phyloP scores from a whole-genome alignment of 2,329 filamentous ascomycete species.

The Atkinsonella hypoxylon region DNA sequence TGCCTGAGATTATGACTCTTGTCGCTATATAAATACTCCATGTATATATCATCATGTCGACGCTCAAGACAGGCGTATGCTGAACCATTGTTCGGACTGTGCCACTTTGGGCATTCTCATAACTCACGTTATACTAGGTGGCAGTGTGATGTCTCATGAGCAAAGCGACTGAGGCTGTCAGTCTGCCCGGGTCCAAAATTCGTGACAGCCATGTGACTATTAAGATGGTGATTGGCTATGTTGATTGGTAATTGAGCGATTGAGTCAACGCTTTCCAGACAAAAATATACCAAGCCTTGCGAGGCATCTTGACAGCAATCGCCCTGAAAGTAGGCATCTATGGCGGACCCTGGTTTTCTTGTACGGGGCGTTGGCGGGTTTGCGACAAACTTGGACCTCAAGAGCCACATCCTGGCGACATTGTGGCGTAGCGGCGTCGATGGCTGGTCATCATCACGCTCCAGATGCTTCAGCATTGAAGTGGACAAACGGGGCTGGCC shows the following conservation, averaged over 20 bases:
- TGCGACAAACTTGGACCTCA: background rate
- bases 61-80: background rate
- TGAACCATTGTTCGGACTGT: background rate
- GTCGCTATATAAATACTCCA: background rate
- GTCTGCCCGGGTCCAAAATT: background rate
- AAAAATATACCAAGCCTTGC: background rate
- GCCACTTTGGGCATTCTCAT: background rate
- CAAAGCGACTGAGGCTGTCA: background rate
- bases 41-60: background rate
- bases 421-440: slow-evolving; percentile 2
- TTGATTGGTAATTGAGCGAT: background rate
- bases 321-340: slow-evolving; percentile 1
- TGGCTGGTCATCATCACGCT: background rate
- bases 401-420: background rate
- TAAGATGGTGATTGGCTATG: background rate
- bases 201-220: background rate
- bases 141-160: slow-evolving; percentile 2
- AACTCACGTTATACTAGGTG: background rate
- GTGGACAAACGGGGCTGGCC: slow-evolving; percentile 1
- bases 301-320: background rate
- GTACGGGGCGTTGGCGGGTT: background rate
- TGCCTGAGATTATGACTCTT: background rate
- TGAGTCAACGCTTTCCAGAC: background rate
- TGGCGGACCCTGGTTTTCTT: background rate
- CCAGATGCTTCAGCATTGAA: background rate